phyloP scores from a whole-genome alignment of 805 yeast species.

The Pichia kluyveri region DNA sequence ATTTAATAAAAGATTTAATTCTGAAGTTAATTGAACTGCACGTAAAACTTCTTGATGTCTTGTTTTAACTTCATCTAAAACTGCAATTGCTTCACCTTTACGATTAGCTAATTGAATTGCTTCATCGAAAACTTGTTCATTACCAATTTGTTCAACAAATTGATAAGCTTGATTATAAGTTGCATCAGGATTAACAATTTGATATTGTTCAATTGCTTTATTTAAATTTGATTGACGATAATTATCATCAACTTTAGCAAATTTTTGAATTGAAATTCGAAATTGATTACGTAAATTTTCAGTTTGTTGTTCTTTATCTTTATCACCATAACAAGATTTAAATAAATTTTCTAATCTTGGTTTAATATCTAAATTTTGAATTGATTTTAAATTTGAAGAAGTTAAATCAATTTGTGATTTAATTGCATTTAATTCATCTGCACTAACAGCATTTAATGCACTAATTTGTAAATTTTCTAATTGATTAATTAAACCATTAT shows the following conservation, averaged over 20 bases:
- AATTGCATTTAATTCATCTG: conserved; percentile 56
- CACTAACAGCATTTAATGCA: conserved; percentile 63
- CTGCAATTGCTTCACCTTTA: conserved; percentile 92
- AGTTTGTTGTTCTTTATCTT: conserved; percentile 82
- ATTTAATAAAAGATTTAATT: conserved; percentile 85
- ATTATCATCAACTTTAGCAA: conserved; percentile 77
- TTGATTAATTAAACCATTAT: conserved; percentile 58
- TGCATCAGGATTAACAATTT: conserved; percentile 80
- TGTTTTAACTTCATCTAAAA: conserved; percentile 88
- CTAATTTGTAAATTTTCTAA: conserved; percentile 64
- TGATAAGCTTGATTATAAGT: conserved; percentile 75
- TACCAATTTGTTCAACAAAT: conserved; percentile 76
- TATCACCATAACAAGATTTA: conserved; percentile 58
- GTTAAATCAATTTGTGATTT: conserved; percentile 72
- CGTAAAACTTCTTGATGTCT: conserved; percentile 92
- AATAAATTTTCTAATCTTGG: conserved; percentile 69
- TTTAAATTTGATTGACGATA: conserved; percentile 76
- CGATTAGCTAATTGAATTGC: conserved; percentile 81
- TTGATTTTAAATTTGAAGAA: conserved; percentile 67
- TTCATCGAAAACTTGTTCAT: conserved; percentile 90
- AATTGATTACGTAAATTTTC: conserved; percentile 81
- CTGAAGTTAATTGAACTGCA: conserved; percentile 93
- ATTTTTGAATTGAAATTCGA: conserved; percentile 77
- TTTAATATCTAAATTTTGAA: conserved; percentile 64
- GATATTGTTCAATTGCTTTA: conserved; percentile 89